Conservation (phyloP, 192 early-diverging fungal species). For the Spinellus fusiger region DNA sequence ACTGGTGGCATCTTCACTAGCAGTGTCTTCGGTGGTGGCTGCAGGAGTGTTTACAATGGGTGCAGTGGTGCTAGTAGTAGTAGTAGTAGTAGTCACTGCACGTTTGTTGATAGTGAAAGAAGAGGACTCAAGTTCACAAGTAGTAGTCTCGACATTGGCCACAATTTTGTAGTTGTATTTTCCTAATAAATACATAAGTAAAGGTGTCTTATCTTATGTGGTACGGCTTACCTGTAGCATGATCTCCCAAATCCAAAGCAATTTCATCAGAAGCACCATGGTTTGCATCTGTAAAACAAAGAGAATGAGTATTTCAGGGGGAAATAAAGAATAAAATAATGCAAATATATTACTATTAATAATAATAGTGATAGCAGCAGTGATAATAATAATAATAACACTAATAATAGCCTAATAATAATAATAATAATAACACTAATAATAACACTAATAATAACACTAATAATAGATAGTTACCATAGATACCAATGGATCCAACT, state of each 20-base stretch:
- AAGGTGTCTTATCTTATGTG: background rate
- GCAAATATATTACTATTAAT: background rate
- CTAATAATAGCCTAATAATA: conserved; percentile 1
- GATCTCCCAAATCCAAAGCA: background rate
- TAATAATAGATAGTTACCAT: conserved; percentile 4
- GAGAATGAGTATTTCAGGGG: background rate
- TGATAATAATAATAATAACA: no score
- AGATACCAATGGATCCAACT: background rate
- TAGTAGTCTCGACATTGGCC: background rate
- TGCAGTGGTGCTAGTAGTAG: no score
- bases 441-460: no score
- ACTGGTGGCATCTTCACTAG: no score
- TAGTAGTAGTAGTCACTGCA: background rate
- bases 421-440: background rate
- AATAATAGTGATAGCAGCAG: background rate
- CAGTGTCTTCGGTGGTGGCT: no score
- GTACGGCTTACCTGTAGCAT: background rate
- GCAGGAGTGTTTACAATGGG: no score
- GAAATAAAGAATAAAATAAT: background rate
- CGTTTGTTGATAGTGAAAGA: background rate
- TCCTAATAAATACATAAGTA: background rate
- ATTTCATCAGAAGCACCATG: conserved; percentile 4
- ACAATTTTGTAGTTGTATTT: background rate
- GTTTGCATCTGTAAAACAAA: background rate
- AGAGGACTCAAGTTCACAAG: background rate